A percentile compares a stretch with the other conserved stretches of the same genome.
phyloP scores from a whole-genome alignment of 345 rosid species.

The Ceriops tagal region DNA sequence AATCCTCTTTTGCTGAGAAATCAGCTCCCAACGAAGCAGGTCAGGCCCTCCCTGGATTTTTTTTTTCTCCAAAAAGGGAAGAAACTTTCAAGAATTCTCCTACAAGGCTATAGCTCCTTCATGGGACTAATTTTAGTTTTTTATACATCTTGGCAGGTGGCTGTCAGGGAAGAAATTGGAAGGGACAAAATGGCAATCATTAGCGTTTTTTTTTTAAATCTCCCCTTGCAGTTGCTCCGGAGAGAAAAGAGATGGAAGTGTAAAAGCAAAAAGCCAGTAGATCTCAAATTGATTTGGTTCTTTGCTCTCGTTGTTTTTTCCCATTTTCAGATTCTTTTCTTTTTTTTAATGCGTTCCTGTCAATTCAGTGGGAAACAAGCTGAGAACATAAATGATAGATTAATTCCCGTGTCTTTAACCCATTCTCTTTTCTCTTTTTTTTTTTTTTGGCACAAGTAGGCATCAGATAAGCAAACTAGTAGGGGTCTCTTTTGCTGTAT shows the following conservation, averaged over 20 bases:
- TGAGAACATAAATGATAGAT: slow-evolving; percentile 19
- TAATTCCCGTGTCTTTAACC: slow-evolving; percentile 9
- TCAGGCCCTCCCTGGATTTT: slow-evolving; percentile 5
- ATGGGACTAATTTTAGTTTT: slow-evolving; percentile 10
- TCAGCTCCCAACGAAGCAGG: slow-evolving; percentile 37
- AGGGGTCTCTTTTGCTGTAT: neutral
- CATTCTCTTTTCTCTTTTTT: neutral
- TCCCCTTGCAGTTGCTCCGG: slow-evolving; percentile 21
- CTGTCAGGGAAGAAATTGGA: slow-evolving; percentile 41
- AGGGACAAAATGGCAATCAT: slow-evolving; percentile 29
- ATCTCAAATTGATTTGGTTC: slow-evolving; percentile 36
- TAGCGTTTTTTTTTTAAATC: neutral
- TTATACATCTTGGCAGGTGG: slow-evolving; percentile 34
- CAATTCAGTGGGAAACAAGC: slow-evolving; percentile 50
- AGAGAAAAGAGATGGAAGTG: slow-evolving; percentile 20
- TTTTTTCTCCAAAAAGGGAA: neutral
- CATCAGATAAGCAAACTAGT: slow-evolving; percentile 1
- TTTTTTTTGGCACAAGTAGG: slow-evolving; percentile 2
- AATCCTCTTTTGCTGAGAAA: slow-evolving; percentile 37
- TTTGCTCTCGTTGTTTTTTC: slow-evolving; percentile 22
- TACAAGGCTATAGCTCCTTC: neutral
- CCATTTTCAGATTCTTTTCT: slow-evolving; percentile 13
- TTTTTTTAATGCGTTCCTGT: slow-evolving; percentile 38
- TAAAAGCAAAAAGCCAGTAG: slow-evolving; percentile 17
- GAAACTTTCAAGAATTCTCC: neutral